These are phyloP conservation scores for Chrysoporthe puriensis DNA, from an alignment of 2,329 filamentous ascomycete genomes.

Conservation along the genomic window DNA sequence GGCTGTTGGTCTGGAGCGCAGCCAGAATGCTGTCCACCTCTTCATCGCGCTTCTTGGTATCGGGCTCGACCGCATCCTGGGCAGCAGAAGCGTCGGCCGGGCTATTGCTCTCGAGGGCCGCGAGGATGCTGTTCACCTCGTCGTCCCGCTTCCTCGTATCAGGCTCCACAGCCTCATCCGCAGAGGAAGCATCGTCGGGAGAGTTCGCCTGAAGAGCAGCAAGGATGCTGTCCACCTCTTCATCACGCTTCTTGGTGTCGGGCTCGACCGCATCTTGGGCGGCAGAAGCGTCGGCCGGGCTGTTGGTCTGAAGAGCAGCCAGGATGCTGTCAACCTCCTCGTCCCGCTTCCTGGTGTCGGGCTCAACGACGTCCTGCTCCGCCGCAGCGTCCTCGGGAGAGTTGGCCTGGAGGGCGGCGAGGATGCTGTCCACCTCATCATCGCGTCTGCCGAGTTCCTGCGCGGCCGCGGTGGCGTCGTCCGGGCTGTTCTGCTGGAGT, in stretches of 20 bases:
- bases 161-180: slow-evolving; percentile 6
- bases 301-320: slow-evolving; percentile 11
- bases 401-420: slow-evolving; percentile 15
- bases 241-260: slow-evolving; percentile 14
- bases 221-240: slow-evolving; percentile 6
- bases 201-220: slow-evolving; percentile 11
- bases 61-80: slow-evolving; percentile 14
- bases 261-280: slow-evolving; percentile 15
- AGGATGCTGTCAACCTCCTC: slow-evolving; percentile 21
- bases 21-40: slow-evolving; percentile 14
- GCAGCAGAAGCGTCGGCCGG: slow-evolving; percentile 19
- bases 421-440: slow-evolving; percentile 10
- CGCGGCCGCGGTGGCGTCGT: slow-evolving; percentile 9
- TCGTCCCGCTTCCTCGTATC: slow-evolving; percentile 15
- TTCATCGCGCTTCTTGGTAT: slow-evolving; percentile 18
- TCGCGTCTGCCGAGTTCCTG: slow-evolving; percentile 13
- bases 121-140: slow-evolving; percentile 11
- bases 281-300: slow-evolving; percentile 14
- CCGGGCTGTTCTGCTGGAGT: slow-evolving; percentile 22
- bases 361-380: slow-evolving; percentile 9
- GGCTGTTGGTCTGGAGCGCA: slow-evolving; percentile 12
- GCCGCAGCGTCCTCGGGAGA: slow-evolving; percentile 5
- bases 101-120: slow-evolving; percentile 8
- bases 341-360: slow-evolving; percentile 12
- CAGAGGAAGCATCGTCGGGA: neutral